Percentiles rank a stretch among this genome's conserved stretches.
These are phyloP conservation scores for Trichopus zeylanicus DNA, from an alignment of 116 monocot genomes.

Conservation along the genomic window DNA sequence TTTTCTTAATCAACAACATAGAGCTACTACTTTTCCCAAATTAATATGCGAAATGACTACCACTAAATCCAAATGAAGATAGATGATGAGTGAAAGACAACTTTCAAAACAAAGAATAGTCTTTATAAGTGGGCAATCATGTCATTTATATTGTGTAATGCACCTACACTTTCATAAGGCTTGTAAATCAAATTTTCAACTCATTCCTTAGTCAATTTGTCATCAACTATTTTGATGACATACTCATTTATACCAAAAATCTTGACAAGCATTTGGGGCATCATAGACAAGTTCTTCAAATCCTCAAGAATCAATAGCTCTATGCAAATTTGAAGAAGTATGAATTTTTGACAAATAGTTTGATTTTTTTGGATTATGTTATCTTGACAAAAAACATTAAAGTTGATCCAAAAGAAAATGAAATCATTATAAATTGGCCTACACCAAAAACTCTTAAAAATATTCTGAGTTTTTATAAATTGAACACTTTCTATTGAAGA, in stretches of 20 bases:
- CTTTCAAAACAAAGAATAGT: too few species aligned
- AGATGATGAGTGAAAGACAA: slow-evolving; percentile 10
- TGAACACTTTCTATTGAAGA: not conserved
- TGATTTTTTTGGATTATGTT: not conserved
- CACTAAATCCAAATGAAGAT: not conserved
- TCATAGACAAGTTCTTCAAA: too few species aligned
- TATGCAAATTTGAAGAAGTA: too few species aligned
- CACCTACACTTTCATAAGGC: not conserved
- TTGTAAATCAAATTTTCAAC: not conserved
- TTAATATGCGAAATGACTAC: not conserved
- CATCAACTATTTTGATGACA: slow-evolving; percentile 7
- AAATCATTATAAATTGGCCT: not conserved
- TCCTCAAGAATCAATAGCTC: not conserved
- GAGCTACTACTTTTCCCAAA: not conserved
- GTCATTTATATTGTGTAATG: slow-evolving; percentile 1
- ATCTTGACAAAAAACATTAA: not conserved
- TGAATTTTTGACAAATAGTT: too few species aligned
- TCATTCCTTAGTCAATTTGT: not conserved
- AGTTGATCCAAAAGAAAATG: not conserved
- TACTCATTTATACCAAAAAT: not conserved
- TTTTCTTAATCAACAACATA: too few species aligned
- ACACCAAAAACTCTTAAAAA: not conserved
- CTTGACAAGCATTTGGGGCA: not conserved
- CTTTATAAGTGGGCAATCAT: not conserved
- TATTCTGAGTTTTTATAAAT: not conserved